Base-by-base conservation (phyloP, 176 grass and related monocot species). In the Oryza punctata region DNA sequence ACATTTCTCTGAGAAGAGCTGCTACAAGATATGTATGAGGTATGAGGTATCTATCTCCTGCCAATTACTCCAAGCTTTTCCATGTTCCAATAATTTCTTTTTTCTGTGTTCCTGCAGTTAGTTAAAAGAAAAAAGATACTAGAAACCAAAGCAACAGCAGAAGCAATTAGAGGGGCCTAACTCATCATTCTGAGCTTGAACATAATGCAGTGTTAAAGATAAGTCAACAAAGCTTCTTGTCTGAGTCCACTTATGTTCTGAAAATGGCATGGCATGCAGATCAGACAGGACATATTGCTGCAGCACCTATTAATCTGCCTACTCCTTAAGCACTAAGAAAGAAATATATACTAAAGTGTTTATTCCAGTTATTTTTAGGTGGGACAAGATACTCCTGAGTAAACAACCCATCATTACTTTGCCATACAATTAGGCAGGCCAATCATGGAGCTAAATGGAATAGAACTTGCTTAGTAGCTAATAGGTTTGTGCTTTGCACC, bases 251-350 rank as follows among this genome's bases (percentile, higher is more conserved):
- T 75, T 75, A 44, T 57, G 69, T 27, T 67, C 47, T 81, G 41
- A 69, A 81, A 81, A 77, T 81, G 76, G 76, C 76, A 69, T 75
- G 27, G 27, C 76, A 76, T 73, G 69, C 67, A 69, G 70, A 80
- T 30, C 71, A 76, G 77, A 77, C 71, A 81, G 54, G 77, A 85
- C 72, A 70, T 81, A 35, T 77, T 85, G 83, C 66, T 86, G 72
- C 83, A 37, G 77, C 44, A 40, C 78, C 43, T 86, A 72, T 72
- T 40, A 78, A 21, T 32, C 82, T 26, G 72, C 78, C 78, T 78
- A 90, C 73, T 86, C 88, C 88, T 86, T 90, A 78, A 82, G 73
- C 88, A 86, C 88, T 82, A 86, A 90, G 88, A 35, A 86, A 82
- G 83, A 90, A 75, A 89, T 85, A 52, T 84, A 27, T 80, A 64